A percentile compares a stretch with the other conserved stretches of the same genome.
Conservation (phyloP, 306 rosid genomes). For the Vigna radiata region DNA sequence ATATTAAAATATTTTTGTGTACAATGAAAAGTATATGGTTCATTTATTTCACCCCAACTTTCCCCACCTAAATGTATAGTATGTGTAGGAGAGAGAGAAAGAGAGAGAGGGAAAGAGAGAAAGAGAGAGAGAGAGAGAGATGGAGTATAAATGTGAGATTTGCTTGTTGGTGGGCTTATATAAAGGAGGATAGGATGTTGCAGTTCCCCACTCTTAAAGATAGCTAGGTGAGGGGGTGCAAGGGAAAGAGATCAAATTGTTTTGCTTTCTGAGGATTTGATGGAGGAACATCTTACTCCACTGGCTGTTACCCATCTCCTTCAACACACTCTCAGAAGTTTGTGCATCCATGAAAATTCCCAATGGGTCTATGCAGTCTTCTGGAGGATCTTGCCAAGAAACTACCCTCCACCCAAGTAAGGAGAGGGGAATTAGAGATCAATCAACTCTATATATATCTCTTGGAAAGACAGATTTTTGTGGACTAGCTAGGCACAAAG, state of each 20-base stretch:
- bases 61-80: constrained; percentile 11
- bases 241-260: constrained; percentile 38
- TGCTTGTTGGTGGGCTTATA: constrained; percentile 68
- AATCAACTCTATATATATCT: neutral
- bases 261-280: constrained; percentile 33
- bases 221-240: constrained; percentile 46
- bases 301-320: constrained; percentile 93
- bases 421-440: constrained; percentile 29
- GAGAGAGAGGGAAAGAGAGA: neutral
- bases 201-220: constrained; percentile 57
- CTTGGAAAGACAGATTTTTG: neutral
- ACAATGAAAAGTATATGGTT: constrained; percentile 28
- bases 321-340: constrained; percentile 95
- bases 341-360: constrained; percentile 86
- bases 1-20: constrained; percentile 37
- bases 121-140: neutral
- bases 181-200: constrained; percentile 60
- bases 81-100: constrained; percentile 13
- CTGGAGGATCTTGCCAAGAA: constrained; percentile 99
- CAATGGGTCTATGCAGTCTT: constrained; percentile 98
- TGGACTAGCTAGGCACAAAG: constrained; percentile 13
- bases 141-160: constrained; percentile 53
- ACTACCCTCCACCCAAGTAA: constrained; percentile 98
- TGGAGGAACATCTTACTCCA: constrained; percentile 90
- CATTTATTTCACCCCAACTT: constrained; percentile 44